phyloP scores from a whole-genome alignment of 2,329 filamentous ascomycete species.

The Nigrograna mackinnonii region DNA sequence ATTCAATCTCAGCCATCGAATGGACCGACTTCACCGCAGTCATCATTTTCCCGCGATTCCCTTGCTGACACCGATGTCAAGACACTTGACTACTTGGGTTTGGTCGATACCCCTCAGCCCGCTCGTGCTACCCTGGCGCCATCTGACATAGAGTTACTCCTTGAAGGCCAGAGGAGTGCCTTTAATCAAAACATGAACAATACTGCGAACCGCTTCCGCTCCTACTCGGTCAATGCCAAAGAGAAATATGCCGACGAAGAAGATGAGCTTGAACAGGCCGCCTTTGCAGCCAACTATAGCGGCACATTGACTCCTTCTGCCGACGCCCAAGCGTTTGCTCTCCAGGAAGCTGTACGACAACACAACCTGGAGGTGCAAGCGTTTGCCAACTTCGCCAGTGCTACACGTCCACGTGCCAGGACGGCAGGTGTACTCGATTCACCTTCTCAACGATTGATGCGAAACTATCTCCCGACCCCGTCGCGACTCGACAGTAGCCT shows the following conservation, averaged over 20 bases:
- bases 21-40: conserved; percentile 83
- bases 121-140: conserved; percentile 71
- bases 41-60: conserved; percentile 83
- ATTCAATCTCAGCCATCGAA: conserved; percentile 87
- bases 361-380: conserved; percentile 94
- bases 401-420: conserved; percentile 81
- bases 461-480: conserved; percentile 76
- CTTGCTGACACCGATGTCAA: conserved; percentile 85
- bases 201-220: conserved; percentile 83
- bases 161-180: conserved; percentile 59
- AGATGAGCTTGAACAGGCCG: conserved; percentile 65
- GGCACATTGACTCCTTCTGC: conserved; percentile 63
- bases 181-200: conserved; percentile 65
- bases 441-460: conserved; percentile 64
- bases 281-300: conserved; percentile 60
- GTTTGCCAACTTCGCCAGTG: conserved; percentile 81
- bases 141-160: conserved; percentile 57
- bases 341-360: conserved; percentile 76
- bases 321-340: conserved; percentile 62
- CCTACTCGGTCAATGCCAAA: conserved; percentile 98
- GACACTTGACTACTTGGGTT: conserved; percentile 91
- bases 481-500: conserved; percentile 77
- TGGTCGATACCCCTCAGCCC: conserved; percentile 90
- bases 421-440: conserved; percentile 92
- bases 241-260: conserved; percentile 94